These are phyloP conservation scores for Martiniozyma abietophila DNA, from an alignment of 805 yeast species.

Conservation along the genomic window DNA sequence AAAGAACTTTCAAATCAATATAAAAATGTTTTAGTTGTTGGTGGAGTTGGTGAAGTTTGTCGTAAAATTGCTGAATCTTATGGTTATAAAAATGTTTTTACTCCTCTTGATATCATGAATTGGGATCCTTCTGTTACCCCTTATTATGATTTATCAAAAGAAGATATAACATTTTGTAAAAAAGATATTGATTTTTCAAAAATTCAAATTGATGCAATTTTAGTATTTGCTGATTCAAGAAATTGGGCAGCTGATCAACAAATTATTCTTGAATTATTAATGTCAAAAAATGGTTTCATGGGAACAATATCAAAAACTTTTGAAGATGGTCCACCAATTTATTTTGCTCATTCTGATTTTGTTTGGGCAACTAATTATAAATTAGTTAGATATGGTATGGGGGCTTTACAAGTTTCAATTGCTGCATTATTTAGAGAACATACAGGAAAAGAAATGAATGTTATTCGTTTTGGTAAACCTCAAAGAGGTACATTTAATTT, in stretches of 20 bases:
- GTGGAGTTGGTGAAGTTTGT: slow-evolving; percentile 82
- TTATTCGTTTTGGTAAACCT: slow-evolving; percentile 83
- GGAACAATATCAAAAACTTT: slow-evolving; percentile 66
- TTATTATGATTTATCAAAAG: slow-evolving; percentile 68
- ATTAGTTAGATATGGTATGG: slow-evolving; percentile 85
- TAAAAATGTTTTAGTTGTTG: slow-evolving; percentile 74
- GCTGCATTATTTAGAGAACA: slow-evolving; percentile 79
- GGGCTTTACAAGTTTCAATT: slow-evolving; percentile 82
- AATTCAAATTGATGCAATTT: slow-evolving; percentile 64
- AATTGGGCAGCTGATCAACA: slow-evolving; percentile 94
- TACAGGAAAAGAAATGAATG: slow-evolving; percentile 72
- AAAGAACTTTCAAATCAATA: slow-evolving; percentile 61
- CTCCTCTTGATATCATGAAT: slow-evolving; percentile 73
- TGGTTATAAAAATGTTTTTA: slow-evolving; percentile 75
- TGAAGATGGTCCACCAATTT: slow-evolving; percentile 73
- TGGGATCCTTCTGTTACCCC: slow-evolving; percentile 87
- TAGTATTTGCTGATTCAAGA: slow-evolving; percentile 86
- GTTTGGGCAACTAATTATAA: slow-evolving; percentile 89
- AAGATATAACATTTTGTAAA: slow-evolving; percentile 47
- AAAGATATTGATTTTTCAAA: slow-evolving; percentile 58
- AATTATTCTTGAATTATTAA: slow-evolving; percentile 69
- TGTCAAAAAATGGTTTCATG: slow-evolving; percentile 73
- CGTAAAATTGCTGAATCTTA: slow-evolving; percentile 74
- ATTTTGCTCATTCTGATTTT: slow-evolving; percentile 86
- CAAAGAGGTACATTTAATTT: slow-evolving; percentile 79